A percentile compares a stretch with the other conserved stretches of the same genome.
These are phyloP conservation scores for Epichloe coenophiala DNA, from an alignment of 2,329 filamentous ascomycete genomes.

Conservation along the genomic window DNA sequence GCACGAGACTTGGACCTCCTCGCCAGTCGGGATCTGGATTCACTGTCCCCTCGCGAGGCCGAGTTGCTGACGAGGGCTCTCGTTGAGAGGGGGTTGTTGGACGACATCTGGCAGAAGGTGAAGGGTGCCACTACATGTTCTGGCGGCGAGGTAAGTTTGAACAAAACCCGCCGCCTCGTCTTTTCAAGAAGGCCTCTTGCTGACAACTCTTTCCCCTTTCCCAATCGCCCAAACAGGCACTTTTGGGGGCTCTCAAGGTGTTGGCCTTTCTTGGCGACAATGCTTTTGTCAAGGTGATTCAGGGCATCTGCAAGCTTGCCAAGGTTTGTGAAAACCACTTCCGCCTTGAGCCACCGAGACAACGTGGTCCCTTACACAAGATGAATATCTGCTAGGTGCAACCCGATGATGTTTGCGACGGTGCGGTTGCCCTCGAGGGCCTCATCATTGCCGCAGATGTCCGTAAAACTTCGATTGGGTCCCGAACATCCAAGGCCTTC, in stretches of 20 bases:
- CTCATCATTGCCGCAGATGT: constrained; percentile 38
- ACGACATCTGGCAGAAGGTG: constrained; percentile 14
- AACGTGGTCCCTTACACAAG: not conserved
- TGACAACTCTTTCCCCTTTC: not conserved
- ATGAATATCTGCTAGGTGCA: constrained; percentile 22
- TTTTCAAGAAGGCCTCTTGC: not conserved
- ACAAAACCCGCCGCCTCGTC: not conserved
- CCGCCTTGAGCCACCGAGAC: not conserved
- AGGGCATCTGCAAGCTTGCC: constrained; percentile 20
- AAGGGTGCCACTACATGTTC: constrained; percentile 12
- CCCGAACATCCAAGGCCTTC: constrained; percentile 35
- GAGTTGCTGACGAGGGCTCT: constrained; percentile 2
- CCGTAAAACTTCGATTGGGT: constrained; percentile 31
- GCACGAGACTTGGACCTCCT: constrained; percentile 4
- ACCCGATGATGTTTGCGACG: constrained; percentile 42
- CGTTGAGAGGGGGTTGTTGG: constrained; percentile 5
- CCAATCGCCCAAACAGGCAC: constrained; percentile 7
- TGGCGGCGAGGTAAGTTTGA: constrained; percentile 12
- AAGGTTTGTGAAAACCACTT: constrained; percentile 12
- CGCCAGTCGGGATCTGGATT: not conserved
- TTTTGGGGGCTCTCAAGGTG: constrained; percentile 25
- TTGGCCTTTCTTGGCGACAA: constrained; percentile 28
- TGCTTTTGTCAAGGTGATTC: constrained; percentile 21
- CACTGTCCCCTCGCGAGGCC: not conserved
- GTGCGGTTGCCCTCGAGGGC: constrained; percentile 36